Evolutionary conservation across 108 stramenopile genomes (phyloP).

Genomic region (Aurantiochytrium sp.): DNA sequence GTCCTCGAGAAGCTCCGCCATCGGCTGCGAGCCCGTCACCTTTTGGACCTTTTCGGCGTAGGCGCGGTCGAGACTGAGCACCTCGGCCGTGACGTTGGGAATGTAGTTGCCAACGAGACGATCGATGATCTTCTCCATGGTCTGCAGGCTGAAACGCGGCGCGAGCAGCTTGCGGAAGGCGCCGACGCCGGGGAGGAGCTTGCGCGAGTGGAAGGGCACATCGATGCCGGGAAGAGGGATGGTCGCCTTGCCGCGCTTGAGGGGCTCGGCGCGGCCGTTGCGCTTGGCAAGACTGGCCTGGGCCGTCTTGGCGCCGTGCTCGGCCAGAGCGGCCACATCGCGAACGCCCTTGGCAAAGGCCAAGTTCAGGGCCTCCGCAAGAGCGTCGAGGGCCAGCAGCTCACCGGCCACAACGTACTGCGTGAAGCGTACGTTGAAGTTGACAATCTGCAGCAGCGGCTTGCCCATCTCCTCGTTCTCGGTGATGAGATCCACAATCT

Average conservation of each 20-base stretch:
- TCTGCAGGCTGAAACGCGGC: neutral
- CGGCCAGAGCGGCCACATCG: neutral
- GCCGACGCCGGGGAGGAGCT: neutral
- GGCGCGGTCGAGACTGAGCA: neutral
- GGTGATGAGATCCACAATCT: neutral
- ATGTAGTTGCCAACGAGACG: neutral
- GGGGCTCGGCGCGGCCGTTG: neutral
- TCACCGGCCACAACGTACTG: conserved; percentile 22
- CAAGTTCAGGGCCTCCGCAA: neutral
- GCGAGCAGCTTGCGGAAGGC: conserved; percentile 6
- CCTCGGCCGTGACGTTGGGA: conserved; percentile 20
- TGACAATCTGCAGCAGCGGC: conserved; percentile 22
- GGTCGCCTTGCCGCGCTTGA: conserved; percentile 18
- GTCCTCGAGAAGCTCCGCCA: neutral
- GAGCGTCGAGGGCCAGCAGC: neutral
- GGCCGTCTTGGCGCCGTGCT: neutral
- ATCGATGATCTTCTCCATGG: neutral
- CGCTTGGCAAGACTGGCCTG: neutral
- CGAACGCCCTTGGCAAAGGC: neutral
- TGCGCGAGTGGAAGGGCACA: conserved; percentile 25
- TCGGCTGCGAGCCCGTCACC: neutral
- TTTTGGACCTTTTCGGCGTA: neutral
- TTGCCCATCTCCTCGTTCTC: neutral
- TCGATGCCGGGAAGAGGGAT: conserved; percentile 25
- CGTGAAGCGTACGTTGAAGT: conserved; percentile 1